A percentile compares a stretch with the other conserved stretches of the same genome.
These are phyloP conservation scores for Camellia oleifera DNA, from an alignment of 179 eudicot species.

Conservation along the genomic window DNA sequence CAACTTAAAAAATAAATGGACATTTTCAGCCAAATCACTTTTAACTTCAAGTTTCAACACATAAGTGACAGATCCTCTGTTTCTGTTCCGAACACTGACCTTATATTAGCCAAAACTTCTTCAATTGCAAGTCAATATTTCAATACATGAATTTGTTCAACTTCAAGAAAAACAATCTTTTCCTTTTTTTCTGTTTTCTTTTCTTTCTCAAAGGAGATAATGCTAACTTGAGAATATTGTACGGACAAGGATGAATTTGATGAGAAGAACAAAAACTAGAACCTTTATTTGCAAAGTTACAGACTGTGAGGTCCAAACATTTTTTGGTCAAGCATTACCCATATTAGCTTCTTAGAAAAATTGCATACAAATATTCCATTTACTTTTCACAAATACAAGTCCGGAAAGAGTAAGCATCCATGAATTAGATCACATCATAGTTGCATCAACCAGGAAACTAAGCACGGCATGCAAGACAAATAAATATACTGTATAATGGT, in stretches of 20 bases:
- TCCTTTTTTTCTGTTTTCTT: neutral
- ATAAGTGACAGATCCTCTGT: neutral
- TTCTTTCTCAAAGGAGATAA: neutral
- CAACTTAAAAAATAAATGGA: neutral
- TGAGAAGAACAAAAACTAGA: too few relatives aligned
- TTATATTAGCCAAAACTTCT: neutral
- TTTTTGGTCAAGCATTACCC: neutral
- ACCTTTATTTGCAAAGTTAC: neutral
- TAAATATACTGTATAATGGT: neutral
- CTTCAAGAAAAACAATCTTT: too few relatives aligned
- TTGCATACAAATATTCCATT: neutral
- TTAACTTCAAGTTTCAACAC: neutral
- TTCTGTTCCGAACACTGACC: neutral
- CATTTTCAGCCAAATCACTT: neutral
- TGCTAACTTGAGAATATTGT: too few relatives aligned
- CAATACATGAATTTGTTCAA: too few relatives aligned
- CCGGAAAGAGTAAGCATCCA: neutral
- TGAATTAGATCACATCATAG: neutral
- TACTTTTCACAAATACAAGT: neutral
- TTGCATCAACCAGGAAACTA: neutral
- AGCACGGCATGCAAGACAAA: neutral
- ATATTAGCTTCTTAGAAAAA: neutral
- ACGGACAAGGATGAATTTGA: too few relatives aligned
- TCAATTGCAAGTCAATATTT: neutral
- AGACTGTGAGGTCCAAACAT: neutral